Percentiles rank a stretch among this genome's conserved stretches.
These are phyloP conservation scores for Diaporthe australafricana DNA, from an alignment of 2,329 filamentous ascomycete genomes.

Conservation along the genomic window DNA sequence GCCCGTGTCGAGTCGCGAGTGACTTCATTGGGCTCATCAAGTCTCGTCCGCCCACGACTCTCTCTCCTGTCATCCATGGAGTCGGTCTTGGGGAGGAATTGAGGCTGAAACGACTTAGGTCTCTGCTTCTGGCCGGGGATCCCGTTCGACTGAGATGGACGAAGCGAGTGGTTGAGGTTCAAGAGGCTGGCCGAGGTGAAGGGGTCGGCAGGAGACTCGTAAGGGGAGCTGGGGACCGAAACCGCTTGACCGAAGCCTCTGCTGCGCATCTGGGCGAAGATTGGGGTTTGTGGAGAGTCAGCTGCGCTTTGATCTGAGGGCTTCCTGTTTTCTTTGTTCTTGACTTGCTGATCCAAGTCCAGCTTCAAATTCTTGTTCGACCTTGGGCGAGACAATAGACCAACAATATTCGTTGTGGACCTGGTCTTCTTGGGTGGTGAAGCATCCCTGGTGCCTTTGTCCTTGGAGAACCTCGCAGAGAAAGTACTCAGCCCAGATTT, in stretches of 20 bases:
- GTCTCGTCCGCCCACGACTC: conserved; percentile 38
- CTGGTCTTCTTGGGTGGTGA: conserved; percentile 77
- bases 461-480: conserved; percentile 54
- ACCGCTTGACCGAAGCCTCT: conserved; percentile 47
- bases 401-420: conserved; percentile 84
- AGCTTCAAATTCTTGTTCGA: conserved; percentile 72
- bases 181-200: conserved; percentile 35
- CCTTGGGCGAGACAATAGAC: conserved; percentile 78
- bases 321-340: conserved; percentile 86
- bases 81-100: conserved; percentile 44
- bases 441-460: conserved; percentile 54
- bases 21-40: conserved; percentile 28
- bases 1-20: conserved; percentile 41
- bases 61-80: conserved; percentile 35
- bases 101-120: conserved; percentile 63
- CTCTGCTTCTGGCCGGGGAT: conserved; percentile 52
- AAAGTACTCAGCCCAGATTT: conserved; percentile 58
- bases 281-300: conserved; percentile 68
- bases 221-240: conserved; percentile 35
- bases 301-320: conserved; percentile 61
- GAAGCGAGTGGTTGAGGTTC: conserved; percentile 38
- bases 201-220: conserved; percentile 25
- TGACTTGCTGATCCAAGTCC: conserved; percentile 53
- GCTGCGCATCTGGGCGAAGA: conserved; percentile 80
- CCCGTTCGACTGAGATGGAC: conserved; percentile 32